A percentile compares a stretch with the other conserved stretches of the same genome.
These are phyloP conservation scores for Juglanconis oblonga DNA, from an alignment of 2,329 filamentous ascomycete species.

Conservation along the genomic window DNA sequence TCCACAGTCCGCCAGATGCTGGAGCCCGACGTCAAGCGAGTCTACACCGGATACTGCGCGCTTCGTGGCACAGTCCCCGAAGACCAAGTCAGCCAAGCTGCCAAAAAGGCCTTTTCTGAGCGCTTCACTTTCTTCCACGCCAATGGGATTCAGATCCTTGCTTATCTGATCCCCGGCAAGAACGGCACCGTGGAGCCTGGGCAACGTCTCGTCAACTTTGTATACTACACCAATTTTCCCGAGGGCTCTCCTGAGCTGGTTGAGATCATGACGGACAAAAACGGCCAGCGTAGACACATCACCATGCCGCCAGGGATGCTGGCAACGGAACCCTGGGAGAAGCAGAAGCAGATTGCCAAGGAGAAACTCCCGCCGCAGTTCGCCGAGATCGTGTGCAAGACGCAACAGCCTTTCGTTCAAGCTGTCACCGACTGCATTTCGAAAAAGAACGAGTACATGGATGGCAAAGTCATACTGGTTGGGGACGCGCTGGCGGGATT, in stretches of 20 bases:
- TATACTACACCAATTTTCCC: conserved; percentile 43
- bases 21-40: conserved; percentile 27
- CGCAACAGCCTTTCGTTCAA: conserved; percentile 38
- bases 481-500: conserved; percentile 44
- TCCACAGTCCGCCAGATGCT: conserved; percentile 36
- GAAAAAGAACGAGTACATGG: conserved; percentile 31
- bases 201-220: conserved; percentile 41
- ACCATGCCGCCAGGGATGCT: conserved; percentile 37
- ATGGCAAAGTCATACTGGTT: conserved; percentile 38
- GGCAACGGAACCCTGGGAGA: conserved; percentile 30
- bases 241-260: conserved; percentile 29
- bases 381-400: conserved; percentile 37
- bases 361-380: conserved; percentile 36
- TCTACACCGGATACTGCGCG: conserved; percentile 39
- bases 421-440: conserved; percentile 37
- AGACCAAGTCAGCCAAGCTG: conserved; percentile 30
- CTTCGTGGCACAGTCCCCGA: conserved; percentile 40
- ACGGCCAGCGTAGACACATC: conserved; percentile 29
- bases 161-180: conserved; percentile 39
- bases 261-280: conserved; percentile 33
- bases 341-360: conserved; percentile 30
- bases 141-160: conserved; percentile 36
- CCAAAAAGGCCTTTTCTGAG: conserved; percentile 32
- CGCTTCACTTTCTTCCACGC: conserved; percentile 39
- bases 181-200: conserved; percentile 36